Evolutionary conservation across 306 rosid genomes (phyloP).

Genomic region (Fagus sylvatica): DNA sequence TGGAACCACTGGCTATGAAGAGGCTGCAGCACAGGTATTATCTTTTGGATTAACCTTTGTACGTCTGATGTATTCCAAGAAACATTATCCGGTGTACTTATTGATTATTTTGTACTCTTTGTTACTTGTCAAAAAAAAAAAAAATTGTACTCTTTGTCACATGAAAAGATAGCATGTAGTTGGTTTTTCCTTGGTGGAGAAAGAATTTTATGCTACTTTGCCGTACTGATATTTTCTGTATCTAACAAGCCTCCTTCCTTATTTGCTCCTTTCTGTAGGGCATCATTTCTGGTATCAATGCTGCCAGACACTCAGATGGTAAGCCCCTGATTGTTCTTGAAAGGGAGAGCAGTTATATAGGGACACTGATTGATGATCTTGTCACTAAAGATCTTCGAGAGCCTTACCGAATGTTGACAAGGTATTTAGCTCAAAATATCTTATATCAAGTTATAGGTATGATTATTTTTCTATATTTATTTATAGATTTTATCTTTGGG

Average conservation of each 20-base stretch:
- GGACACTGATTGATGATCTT: slow-evolving; percentile 83
- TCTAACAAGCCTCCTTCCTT: slow-evolving; percentile 16
- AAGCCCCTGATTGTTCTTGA: slow-evolving; percentile 85
- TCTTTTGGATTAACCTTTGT: slow-evolving; percentile 19
- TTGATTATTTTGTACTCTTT: neutral
- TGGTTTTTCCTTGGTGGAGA: neutral
- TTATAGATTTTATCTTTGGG: neutral
- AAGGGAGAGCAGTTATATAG: slow-evolving; percentile 92
- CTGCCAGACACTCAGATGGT: slow-evolving; percentile 84
- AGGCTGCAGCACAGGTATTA: slow-evolving; percentile 93
- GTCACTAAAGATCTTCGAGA: slow-evolving; percentile 66
- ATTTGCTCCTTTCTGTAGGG: slow-evolving; percentile 48
- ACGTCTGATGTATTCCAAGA: slow-evolving; percentile 2
- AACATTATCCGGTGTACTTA: neutral
- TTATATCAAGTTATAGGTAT: slow-evolving; percentile 4
- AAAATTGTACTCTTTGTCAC: neutral
- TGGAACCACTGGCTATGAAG: slow-evolving; percentile 99
- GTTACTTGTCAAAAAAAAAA: neutral
- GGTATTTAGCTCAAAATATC: slow-evolving; percentile 33
- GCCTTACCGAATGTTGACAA: slow-evolving; percentile 67
- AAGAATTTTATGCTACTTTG: slow-evolving; percentile 12
- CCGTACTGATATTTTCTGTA: slow-evolving; percentile 12
- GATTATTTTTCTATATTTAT: neutral
- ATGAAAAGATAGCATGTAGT: neutral
- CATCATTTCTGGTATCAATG: slow-evolving; percentile 89